Percentiles rank a stretch among this genome's conserved stretches.
Conservation (phyloP, 371 early-diverging fungal genomes). For the Mucor velutinosus region DNA sequence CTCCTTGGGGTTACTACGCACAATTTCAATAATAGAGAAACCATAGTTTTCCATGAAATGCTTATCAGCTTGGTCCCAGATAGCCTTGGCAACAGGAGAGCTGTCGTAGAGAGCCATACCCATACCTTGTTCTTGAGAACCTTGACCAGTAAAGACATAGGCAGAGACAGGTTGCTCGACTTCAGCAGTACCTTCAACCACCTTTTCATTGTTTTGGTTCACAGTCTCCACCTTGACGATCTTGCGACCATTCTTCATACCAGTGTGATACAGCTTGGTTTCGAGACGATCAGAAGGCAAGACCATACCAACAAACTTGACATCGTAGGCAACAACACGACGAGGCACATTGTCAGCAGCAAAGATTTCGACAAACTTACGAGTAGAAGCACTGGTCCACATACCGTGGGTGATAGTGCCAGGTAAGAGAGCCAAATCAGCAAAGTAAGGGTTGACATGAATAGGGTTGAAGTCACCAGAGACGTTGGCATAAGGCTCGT, state of each 20-base stretch:
- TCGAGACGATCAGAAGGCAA: conserved; percentile 85
- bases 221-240: conserved; percentile 91
- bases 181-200: conserved; percentile 91
- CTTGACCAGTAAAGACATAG: conserved; percentile 96
- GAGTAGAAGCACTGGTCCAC: conserved; percentile 96
- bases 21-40: conserved; percentile 92
- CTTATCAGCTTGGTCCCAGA: conserved; percentile 94
- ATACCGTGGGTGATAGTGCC: conserved; percentile 98
- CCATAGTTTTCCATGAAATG: conserved; percentile 90
- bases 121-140: conserved; percentile 96
- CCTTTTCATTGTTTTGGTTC: conserved; percentile 86
- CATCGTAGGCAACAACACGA: conserved; percentile 83
- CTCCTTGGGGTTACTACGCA: conserved; percentile 86
- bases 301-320: conserved; percentile 86
- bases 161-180: conserved; percentile 92
- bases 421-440: conserved; percentile 89
- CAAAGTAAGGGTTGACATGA: conserved; percentile 96
- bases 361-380: conserved; percentile 93
- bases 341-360: conserved; percentile 95
- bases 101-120: conserved; percentile 93
- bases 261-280: conserved; percentile 91
- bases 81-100: conserved; percentile 81
- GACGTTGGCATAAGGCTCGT: conserved; percentile 86
- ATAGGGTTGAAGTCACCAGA: conserved; percentile 96
- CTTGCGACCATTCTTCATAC: conserved; percentile 97